Evolutionary conservation across 1,284 basidiomycete species (phyloP).

Genomic region (Tilletia walkeri): DNA sequence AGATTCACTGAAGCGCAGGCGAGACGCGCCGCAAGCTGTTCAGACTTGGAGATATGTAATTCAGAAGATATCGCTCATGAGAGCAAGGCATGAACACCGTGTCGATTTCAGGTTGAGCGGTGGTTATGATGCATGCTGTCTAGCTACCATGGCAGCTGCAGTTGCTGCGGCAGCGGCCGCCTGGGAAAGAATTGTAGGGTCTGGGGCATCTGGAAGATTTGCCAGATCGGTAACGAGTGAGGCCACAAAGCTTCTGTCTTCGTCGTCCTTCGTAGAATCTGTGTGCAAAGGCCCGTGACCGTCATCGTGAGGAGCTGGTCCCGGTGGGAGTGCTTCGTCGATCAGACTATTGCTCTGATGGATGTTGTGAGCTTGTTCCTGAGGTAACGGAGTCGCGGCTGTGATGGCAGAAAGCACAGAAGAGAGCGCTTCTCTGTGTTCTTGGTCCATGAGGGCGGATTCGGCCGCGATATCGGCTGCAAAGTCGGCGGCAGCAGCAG

Average conservation of each 20-base stretch:
- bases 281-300: no score
- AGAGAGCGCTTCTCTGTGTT: neutral
- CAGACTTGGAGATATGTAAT: no score
- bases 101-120: no score
- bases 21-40: no score
- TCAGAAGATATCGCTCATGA: no score
- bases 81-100: no score
- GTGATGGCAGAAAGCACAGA: constrained; percentile 9
- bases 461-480: neutral
- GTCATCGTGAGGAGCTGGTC: no score
- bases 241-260: no score
- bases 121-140: neutral
- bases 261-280: no score
- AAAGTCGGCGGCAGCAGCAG: neutral
- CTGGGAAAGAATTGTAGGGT: neutral
- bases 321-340: no score
- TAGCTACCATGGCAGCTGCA: neutral
- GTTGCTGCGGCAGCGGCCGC: neutral
- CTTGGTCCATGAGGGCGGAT: neutral
- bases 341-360: no score
- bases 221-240: neutral
- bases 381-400: neutral
- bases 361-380: no score
- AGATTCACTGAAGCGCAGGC: neutral
- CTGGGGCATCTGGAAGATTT: neutral